phyloP scores from a whole-genome alignment of 805 yeast genomes.

The Dipodascus geniculatus region DNA sequence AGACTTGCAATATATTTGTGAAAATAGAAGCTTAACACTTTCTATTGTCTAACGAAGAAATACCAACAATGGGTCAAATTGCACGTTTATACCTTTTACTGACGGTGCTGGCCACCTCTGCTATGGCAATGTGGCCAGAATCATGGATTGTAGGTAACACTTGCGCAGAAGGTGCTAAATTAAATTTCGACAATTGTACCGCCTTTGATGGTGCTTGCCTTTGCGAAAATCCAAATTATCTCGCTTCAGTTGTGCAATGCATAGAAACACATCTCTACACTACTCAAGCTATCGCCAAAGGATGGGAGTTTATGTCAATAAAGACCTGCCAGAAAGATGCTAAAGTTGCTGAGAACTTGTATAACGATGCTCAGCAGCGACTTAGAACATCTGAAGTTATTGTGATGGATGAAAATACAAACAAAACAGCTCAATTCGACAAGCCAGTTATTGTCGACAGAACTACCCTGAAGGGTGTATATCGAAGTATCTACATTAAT shows the following conservation, averaged over 20 bases:
- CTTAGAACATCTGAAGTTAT: conserved; percentile 9
- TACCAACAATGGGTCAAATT: background rate
- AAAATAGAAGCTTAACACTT: no score
- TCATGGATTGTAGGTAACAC: conserved; percentile 16
- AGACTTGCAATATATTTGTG: no score
- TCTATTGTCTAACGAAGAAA: background rate
- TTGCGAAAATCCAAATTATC: conserved; percentile 18
- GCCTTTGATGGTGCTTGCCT: conserved; percentile 20
- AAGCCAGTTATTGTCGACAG: background rate
- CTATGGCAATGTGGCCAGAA: conserved; percentile 14
- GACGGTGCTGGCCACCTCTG: background rate
- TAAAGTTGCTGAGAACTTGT: conserved; percentile 8
- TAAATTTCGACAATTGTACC: conserved; percentile 12
- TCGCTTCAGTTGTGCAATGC: conserved; percentile 25
- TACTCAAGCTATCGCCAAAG: conserved; percentile 15
- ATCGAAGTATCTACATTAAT: conserved; percentile 9
- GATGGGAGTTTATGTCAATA: conserved; percentile 22
- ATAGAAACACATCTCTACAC: conserved; percentile 16
- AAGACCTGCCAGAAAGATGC: conserved; percentile 17
- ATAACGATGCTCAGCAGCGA: conserved; percentile 7
- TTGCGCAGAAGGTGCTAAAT: conserved; percentile 12
- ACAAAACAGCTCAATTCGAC: conserved; percentile 5
- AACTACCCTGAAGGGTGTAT: conserved; percentile 3
- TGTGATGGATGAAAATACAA: conserved; percentile 10
- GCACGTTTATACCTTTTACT: background rate